Conservation (phyloP, 1,284 basidiomycete species). For the Irpex lacteus region DNA sequence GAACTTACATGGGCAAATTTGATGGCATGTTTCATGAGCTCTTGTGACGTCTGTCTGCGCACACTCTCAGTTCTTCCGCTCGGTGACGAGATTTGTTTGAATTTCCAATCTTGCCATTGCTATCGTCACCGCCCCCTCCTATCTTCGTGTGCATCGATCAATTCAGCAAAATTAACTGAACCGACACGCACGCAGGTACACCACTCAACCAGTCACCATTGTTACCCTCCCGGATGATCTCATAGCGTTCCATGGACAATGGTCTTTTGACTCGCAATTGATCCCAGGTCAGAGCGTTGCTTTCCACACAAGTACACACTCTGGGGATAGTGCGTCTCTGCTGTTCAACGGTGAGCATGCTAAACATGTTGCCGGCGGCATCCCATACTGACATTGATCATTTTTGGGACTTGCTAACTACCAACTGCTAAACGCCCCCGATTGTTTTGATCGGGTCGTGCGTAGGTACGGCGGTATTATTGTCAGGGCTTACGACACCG, state of each 20-base stretch:
- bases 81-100: not conserved
- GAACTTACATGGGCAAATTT: not conserved
- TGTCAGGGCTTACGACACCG: constrained; percentile 55
- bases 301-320: constrained; percentile 18
- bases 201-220: constrained; percentile 12
- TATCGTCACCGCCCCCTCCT: not conserved
- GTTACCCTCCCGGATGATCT: constrained; percentile 22
- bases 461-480: constrained; percentile 54
- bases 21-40: not conserved
- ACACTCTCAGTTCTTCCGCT: not conserved
- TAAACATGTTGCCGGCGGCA: not conserved
- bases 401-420: not conserved
- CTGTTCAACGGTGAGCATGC: constrained; percentile 17
- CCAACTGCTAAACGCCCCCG: not conserved
- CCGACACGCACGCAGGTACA: constrained; percentile 6
- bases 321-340: constrained; percentile 17
- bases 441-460: constrained; percentile 14
- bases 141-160: not conserved
- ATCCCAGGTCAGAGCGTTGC: constrained; percentile 19
- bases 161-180: not conserved
- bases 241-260: constrained; percentile 27
- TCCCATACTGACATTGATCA: constrained; percentile 16
- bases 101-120: not conserved
- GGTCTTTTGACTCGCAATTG: constrained; percentile 24
- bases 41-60: not conserved